Evolutionary conservation across 2,329 filamentous ascomycete genomes (phyloP), one percentile per base, ranked within the genome.

Genomic region (Tolypocladium nubicola): DNA sequence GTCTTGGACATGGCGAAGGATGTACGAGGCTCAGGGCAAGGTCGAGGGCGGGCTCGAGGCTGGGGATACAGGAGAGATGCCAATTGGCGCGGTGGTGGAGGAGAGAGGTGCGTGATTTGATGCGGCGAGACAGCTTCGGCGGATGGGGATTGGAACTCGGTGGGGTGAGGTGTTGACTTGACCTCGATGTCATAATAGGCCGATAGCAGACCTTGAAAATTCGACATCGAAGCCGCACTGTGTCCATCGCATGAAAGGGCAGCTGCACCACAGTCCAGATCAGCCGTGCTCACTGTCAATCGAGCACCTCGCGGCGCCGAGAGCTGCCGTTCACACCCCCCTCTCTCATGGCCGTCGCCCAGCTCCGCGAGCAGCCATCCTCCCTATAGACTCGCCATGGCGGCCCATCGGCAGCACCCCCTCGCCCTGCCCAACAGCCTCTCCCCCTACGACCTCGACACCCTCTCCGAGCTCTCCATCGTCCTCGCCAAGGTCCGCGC

Each of bases 381-480:
- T 8, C 26, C 47, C 10, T 2, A 19, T 9, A 10, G 47, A n/a
- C 30, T 39, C 53, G 2, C 49, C 23, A 56, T 54, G 50, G 45
- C 53, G 3, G 43, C 52, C 52, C 55, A 47, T 21, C 54, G 62
- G 63, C 67, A 67, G 73, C 76, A 73, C 66, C 75, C 73, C 26
- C 76, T 80, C 67, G 75, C 76, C 61, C 75, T 82, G 58, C 80
- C 86, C 38, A 74, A 81, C 3, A 84, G 87, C 57, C 87, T 94
- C 61, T 82, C 89, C 54, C 88, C 92, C 35, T 87, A 92, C 71
- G 84, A 85, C 54, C 90, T 97, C 75, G 92, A 96, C 76, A 84
- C 90, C 64, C 82, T 96, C 56, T 90, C 91, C 33, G 85, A 91
- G 66, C 83, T 97, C 56, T 86, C 90, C 66, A 80, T 85, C 59